These are phyloP conservation scores for Arthroderma sp. DNA, from an alignment of 2,329 filamentous ascomycete genomes.

Conservation along the genomic window DNA sequence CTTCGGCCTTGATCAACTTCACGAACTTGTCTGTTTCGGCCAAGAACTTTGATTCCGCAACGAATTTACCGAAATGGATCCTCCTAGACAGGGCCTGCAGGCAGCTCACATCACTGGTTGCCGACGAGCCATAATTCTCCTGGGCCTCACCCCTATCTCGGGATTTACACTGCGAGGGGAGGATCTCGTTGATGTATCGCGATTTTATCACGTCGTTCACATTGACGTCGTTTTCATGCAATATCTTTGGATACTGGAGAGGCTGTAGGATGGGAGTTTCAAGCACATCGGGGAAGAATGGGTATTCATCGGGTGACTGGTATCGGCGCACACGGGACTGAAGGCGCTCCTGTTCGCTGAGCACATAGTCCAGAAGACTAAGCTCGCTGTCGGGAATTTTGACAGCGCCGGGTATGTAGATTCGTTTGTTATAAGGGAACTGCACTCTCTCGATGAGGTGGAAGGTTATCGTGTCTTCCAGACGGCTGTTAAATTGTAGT, in stretches of 20 bases:
- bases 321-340: conserved; percentile 91
- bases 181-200: conserved; percentile 70
- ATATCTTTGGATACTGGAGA: conserved; percentile 73
- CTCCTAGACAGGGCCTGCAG: conserved; percentile 80
- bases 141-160: conserved; percentile 71
- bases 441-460: conserved; percentile 96
- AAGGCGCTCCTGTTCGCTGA: conserved; percentile 75
- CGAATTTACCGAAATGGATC: conserved; percentile 97
- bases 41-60: conserved; percentile 89
- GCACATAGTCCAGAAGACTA: conserved; percentile 88
- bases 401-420: conserved; percentile 74
- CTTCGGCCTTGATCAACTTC: conserved; percentile 64
- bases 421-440: conserved; percentile 79
- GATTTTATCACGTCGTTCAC: conserved; percentile 78
- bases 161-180: conserved; percentile 71
- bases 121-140: conserved; percentile 91
- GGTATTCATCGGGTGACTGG: conserved; percentile 91
- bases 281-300: conserved; percentile 80
- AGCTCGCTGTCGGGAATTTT: conserved; percentile 59
- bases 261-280: conserved; percentile 74
- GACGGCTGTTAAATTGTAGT: conserved; percentile 47
- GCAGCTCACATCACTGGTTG: conserved; percentile 79
- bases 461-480: conserved; percentile 96
- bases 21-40: conserved; percentile 72
- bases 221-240: conserved; percentile 80